phyloP scores from a whole-genome alignment of 805 yeast genomes.

The Tetrapisispora arboricola region DNA sequence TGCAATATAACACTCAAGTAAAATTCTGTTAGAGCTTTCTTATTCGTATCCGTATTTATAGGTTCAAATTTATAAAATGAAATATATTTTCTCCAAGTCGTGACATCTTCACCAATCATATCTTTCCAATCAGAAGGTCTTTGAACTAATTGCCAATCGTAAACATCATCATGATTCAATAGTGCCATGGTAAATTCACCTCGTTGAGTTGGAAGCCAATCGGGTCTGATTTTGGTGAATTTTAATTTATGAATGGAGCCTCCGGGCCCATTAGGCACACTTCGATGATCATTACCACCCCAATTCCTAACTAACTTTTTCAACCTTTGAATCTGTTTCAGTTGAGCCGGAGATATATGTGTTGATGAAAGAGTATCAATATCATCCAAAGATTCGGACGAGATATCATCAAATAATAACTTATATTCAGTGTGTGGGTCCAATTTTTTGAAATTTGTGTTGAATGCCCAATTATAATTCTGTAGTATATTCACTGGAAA shows the following conservation, averaged over 20 bases:
- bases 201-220: conserved; percentile 63
- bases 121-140: conserved; percentile 41
- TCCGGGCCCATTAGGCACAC: conserved; percentile 53
- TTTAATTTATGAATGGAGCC: conserved; percentile 50
- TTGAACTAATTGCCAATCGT: conserved; percentile 29
- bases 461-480: conserved; percentile 8
- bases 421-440: conserved; percentile 73
- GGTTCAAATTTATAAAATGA: conserved; percentile 46
- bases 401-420: conserved; percentile 59
- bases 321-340: conserved; percentile 48
- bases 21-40: conserved; percentile 36
- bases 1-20: conserved; percentile 55
- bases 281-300: conserved; percentile 70
- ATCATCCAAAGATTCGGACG: conserved; percentile 58
- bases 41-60: conserved; percentile 27
- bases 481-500: conserved; percentile 12
- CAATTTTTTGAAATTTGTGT: conserved; percentile 33
- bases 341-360: conserved; percentile 56
- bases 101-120: conserved; percentile 34
- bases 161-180: conserved; percentile 32
- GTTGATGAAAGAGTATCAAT: conserved; percentile 67
- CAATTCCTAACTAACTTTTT: conserved; percentile 58
- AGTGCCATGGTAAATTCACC: conserved; percentile 56
- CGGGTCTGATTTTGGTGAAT: conserved; percentile 65
- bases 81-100: conserved; percentile 33